Evolutionary conservation across 805 yeast species (phyloP), one percentile per base, ranked within the genome.

Genomic region (Ogataea philodendri): DNA sequence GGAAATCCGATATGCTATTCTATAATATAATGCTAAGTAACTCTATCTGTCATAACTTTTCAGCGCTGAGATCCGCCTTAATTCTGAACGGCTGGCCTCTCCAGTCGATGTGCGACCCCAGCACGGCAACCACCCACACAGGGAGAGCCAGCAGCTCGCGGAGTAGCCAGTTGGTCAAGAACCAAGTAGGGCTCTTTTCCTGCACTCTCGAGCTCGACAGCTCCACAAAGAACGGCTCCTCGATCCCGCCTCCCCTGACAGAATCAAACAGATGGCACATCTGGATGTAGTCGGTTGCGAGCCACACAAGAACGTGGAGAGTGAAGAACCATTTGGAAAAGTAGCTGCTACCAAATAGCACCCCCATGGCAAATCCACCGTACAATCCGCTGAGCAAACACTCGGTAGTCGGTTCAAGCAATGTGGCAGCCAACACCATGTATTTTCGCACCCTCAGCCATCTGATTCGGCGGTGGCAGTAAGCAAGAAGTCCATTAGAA

Each of bases 361-460:
- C 63, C 7, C 80, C 69, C 1, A 78, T 46, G 3, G 80, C 81
- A 53, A 67, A 74, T 0, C 81, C 64, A 5, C 95, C 95, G 54
- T 75, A 73, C 0, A 70, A 14, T 0, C 90, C 93, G 47, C 80
- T 70, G 3, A 85, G 56, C 2, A 87, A 43, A 29, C 82, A 73
- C 56, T 87, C 96, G 0, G 96, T 87, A 5, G 89, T 73, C 3
- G 96, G 96, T 53, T 87, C 96, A 17, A 86, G 64, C 32, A 87
- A 55, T 0, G 96, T 87, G 1, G 96, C 96, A 9, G 78, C 77
- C 19, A 81, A 62, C 3, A 87, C 96, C 94, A 87, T 86, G 55
- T 84, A 85, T 52, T 82, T 84, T 21, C 96, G 66, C 9, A 86
- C 94, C 26, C 96, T 67, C 15, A 87, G 62, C 96, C 96, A 87